Conservation (phyloP, 2,329 filamentous ascomycete genomes). For the Zalaria obscura region DNA sequence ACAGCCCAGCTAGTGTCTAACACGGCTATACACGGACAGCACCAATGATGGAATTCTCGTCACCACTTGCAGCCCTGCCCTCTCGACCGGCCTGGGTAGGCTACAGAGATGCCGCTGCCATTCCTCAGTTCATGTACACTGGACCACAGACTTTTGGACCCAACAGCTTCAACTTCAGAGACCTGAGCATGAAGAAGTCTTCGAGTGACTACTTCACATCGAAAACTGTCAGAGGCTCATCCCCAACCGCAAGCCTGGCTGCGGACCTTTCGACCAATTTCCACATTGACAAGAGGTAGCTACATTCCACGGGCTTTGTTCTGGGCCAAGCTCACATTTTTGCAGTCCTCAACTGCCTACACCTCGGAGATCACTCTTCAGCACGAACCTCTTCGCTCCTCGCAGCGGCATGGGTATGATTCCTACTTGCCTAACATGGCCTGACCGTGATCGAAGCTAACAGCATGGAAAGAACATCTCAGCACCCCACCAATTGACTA, state of each 20-base stretch:
- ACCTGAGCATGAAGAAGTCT: constrained; percentile 55
- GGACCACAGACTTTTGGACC: constrained; percentile 43
- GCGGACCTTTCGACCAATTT: constrained; percentile 96
- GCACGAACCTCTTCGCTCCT: constrained; percentile 48
- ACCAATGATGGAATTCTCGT: constrained; percentile 71
- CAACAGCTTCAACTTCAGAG: constrained; percentile 62
- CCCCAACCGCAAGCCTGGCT: constrained; percentile 78
- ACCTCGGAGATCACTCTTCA: constrained; percentile 73
- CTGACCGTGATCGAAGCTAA: constrained; percentile 14
- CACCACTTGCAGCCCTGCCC: constrained; percentile 78
- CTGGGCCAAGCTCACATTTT: constrained; percentile 23
- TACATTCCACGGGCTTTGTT: constrained; percentile 18
- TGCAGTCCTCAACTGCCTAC: constrained; percentile 67
- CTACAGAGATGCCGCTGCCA: constrained; percentile 38
- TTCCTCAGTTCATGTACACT: constrained; percentile 34
- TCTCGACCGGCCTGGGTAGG: constrained; percentile 51
- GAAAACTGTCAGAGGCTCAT: constrained; percentile 68
- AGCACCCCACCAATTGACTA: constrained; percentile 30
- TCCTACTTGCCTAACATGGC: constrained; percentile 10
- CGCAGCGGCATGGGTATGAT: constrained; percentile 13
- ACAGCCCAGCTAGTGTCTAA: not conserved
- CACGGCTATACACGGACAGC: constrained; percentile 5
- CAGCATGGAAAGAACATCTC: constrained; percentile 23
- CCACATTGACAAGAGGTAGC: constrained; percentile 85
- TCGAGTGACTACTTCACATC: constrained; percentile 69